phyloP scores from a whole-genome alignment of 2,329 filamentous ascomycete genomes.

The Colletotrichum tanaceti region DNA sequence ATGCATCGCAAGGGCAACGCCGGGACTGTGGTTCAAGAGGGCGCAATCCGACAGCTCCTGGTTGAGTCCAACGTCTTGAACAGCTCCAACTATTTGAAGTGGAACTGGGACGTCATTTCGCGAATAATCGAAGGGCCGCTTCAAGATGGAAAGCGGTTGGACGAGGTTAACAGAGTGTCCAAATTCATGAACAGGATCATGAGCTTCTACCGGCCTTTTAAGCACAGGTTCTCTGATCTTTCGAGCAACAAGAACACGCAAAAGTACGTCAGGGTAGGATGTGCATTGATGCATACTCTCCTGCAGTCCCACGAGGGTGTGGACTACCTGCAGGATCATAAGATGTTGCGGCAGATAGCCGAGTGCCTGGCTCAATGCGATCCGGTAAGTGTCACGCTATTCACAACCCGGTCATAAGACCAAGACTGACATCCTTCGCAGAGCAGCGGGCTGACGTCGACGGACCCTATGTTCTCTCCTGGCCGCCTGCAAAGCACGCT shows the following conservation, averaged over 20 bases:
- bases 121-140: conserved; percentile 93
- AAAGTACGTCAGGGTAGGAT: conserved; percentile 91
- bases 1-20: conserved; percentile 66
- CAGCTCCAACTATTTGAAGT: conserved; percentile 91
- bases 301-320: conserved; percentile 87
- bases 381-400: conserved; percentile 66
- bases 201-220: conserved; percentile 96
- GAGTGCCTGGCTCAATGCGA: conserved; percentile 97
- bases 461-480: conserved; percentile 87
- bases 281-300: conserved; percentile 86
- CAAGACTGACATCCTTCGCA: conserved; percentile 46
- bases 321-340: conserved; percentile 89
- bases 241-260: conserved; percentile 93
- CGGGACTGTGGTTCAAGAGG: conserved; percentile 65
- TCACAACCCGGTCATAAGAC: neutral
- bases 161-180: conserved; percentile 92
- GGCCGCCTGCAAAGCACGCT: conserved; percentile 88
- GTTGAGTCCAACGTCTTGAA: conserved; percentile 87
- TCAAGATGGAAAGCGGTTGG: conserved; percentile 88
- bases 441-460: conserved; percentile 80
- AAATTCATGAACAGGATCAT: conserved; percentile 96
- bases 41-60: conserved; percentile 71
- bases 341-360: conserved; percentile 90
- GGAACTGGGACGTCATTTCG: conserved; percentile 96
- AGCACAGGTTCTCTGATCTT: conserved; percentile 91